Evolutionary conservation across 2,329 filamentous ascomycete genomes (phyloP), one percentile per base, ranked within the genome.

Genomic region (Alternaria panax): DNA sequence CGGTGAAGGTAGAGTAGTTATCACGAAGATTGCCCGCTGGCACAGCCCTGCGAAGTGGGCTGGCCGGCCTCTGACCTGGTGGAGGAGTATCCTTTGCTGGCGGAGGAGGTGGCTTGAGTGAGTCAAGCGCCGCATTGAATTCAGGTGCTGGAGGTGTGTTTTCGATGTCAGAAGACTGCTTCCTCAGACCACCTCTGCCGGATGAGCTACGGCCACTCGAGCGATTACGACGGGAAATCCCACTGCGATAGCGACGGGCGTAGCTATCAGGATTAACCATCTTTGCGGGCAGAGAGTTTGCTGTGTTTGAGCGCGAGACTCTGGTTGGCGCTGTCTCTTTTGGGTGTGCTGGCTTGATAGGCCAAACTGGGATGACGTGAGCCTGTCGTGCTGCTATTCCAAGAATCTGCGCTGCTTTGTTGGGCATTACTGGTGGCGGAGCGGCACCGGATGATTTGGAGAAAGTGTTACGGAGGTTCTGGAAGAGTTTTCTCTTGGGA

Each of bases 41-140:
- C 8, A 57, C 54, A 27, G 62, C 60, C 45, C 63, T 63, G 28
- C 67, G 67, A 27, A 72, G 63, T 18, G 67, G 68, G 43, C 66
- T 70, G 14, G 59, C 9, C 16, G 64, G 47, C 18, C 60, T 57
- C 1, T 32, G 54, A 22, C 32, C 60, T 65, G 30, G 20, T 48
- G 41, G 47, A 30, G 80, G 80, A 0, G 80, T 82, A 58, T 82
- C 78, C 57, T 82, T 82, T 14, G 76, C 70, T 6, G 79, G 80
- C 20, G 80, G 80, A 2, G 80, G 81, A 5, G 80, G 80, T 12
- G 80, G 72, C 9, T 54, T 30, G 8, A 56, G 51, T 20, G 59
- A 63, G n/a, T 65, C 64, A 18, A 58, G 53, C 1, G 66, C 64
- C 5, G 53, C 25, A 5, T 47, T 56, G 18, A 48, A 9, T n/a